Evolutionary conservation across 2,329 filamentous ascomycete species (phyloP), one percentile per base, ranked within the genome.

Genomic region (Macrophomina pseudophaseolina): DNA sequence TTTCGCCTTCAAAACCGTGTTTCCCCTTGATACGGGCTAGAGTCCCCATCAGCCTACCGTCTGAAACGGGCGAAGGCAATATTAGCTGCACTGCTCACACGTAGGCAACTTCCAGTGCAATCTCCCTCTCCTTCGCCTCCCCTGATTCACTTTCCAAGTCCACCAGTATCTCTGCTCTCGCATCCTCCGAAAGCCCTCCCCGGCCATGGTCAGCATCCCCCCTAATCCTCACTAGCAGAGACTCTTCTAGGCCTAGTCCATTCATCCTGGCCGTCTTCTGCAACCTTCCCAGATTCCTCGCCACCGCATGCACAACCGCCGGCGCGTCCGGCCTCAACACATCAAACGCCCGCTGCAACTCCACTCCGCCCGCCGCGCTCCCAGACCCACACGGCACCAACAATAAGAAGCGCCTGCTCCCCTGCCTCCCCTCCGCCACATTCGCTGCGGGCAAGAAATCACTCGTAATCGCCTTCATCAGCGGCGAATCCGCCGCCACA

Each of bases 201-300:
- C 33, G 3, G 16, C n/a, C 32, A 23, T n/a, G 44, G 3, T 18
- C 16, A 1, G 33, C 23, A 14, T 53, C 33, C 8, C 35, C 64
- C 23, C 33, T 53, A 8, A 66, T 42, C 35, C 28, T 40, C 18
- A 66, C 53, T 7, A 30, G 11, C 35, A 66, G 28, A 28, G 32
- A 46, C 23, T 66, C 64, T 18, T 49, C 64, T 46, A 66, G 18
- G 23, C 30, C 35, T 28, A 59, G 23, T 23, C 64, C 64, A 38
- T 66, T 66, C 18, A 66, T n/a, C 35, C 64, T 38, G 12, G 64
- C 64, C 35, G 64, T 66, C 54, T 53, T 66, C 35, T 66, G 64
- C 16, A 66, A 9, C 16, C 42, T 53, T 1, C 53, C 64, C 53
- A 66, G 18, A 11, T 52, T 66, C 48, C 64, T 66, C 28, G 64